These are phyloP conservation scores for Lentinula boryana DNA, from an alignment of 768 basidiomycete species.

Conservation along the genomic window DNA sequence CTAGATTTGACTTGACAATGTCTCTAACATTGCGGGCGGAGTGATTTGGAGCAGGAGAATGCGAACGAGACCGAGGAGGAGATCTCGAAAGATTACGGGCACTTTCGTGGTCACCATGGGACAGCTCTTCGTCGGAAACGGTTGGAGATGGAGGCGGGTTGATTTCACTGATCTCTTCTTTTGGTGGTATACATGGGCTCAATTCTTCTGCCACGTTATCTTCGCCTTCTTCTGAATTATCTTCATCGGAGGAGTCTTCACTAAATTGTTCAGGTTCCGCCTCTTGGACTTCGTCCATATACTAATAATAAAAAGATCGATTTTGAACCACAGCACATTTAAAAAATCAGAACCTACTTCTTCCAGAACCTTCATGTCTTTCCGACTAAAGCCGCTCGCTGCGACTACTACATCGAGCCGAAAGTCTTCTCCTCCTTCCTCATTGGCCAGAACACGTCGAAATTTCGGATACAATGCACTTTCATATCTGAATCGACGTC, in stretches of 20 bases:
- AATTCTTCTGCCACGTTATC: slow-evolving; percentile 28
- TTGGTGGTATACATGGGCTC: slow-evolving; percentile 21
- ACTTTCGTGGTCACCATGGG: slow-evolving; percentile 1
- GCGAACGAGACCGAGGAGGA: slow-evolving; percentile 44
- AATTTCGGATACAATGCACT: slow-evolving; percentile 86
- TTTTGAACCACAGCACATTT: slow-evolving; percentile 14
- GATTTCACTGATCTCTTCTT: slow-evolving; percentile 15
- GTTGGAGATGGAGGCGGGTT: not conserved
- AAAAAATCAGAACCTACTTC: slow-evolving; percentile 52
- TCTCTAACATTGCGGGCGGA: slow-evolving; percentile 44
- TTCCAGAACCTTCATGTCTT: slow-evolving; percentile 77
- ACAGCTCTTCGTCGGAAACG: not conserved
- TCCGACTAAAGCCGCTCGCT: slow-evolving; percentile 88
- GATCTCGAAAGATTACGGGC: slow-evolving; percentile 37
- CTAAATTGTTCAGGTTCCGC: slow-evolving; percentile 24
- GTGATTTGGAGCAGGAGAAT: slow-evolving; percentile 33
- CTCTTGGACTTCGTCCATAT: slow-evolving; percentile 42
- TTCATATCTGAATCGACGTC: slow-evolving; percentile 87
- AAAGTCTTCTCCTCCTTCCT: slow-evolving; percentile 48
- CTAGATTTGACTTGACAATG: slow-evolving; percentile 57
- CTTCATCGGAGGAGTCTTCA: not conserved
- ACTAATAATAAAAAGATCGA: slow-evolving; percentile 33
- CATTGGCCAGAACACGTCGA: slow-evolving; percentile 50
- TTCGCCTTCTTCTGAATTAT: slow-evolving; percentile 14
- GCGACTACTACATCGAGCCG: slow-evolving; percentile 86